Conservation (phyloP, 1,139 yeast genomes). For the Magnusiomyces tetraspermus region DNA sequence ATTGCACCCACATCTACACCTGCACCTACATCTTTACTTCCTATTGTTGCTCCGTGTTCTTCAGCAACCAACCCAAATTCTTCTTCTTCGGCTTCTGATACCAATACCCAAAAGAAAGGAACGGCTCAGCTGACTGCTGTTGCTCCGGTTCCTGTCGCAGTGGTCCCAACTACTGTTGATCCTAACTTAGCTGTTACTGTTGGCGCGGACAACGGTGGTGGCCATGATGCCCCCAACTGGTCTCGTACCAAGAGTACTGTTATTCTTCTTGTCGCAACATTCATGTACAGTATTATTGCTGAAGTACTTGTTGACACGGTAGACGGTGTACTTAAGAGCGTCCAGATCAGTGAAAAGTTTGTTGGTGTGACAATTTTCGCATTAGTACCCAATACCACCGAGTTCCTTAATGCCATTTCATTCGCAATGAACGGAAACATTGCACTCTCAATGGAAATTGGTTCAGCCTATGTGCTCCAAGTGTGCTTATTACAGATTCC, state of each 20-base stretch:
- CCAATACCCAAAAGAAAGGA: background rate
- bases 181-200: background rate
- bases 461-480: constrained; percentile 93
- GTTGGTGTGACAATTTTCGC: constrained; percentile 93
- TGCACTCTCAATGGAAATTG: constrained; percentile 88
- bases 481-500: constrained; percentile 96
- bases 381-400: constrained; percentile 92
- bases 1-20: constrained; percentile 4
- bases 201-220: constrained; percentile 38
- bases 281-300: constrained; percentile 85
- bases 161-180: background rate
- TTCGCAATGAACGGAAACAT: constrained; percentile 95
- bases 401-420: constrained; percentile 91
- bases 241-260: constrained; percentile 74
- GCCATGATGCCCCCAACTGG: constrained; percentile 98
- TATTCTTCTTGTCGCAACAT: constrained; percentile 72
- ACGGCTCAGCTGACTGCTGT: background rate
- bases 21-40: constrained; percentile 4
- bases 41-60: constrained; percentile 6
- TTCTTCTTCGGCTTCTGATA: background rate
- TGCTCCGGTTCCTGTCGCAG: constrained; percentile 2
- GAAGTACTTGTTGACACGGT: constrained; percentile 92
- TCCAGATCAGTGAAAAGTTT: constrained; percentile 79
- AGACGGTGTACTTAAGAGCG: constrained; percentile 69
- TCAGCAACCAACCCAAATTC: constrained; percentile 2